phyloP scores from a whole-genome alignment of 306 rosid genomes.

The Acmispon strigosus region DNA sequence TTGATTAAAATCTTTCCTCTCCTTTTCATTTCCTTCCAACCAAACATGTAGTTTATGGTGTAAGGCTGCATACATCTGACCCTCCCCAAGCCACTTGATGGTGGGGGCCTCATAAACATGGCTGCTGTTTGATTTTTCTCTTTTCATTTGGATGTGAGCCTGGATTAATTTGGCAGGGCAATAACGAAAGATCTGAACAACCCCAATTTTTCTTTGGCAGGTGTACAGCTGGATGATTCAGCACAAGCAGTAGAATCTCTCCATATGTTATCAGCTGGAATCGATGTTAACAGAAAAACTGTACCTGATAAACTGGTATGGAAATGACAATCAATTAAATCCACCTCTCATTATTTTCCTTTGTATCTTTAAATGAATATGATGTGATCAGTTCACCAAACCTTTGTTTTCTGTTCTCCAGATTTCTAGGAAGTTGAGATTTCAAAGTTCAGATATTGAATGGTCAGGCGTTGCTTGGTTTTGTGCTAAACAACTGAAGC shows the following conservation, averaged over 20 bases:
- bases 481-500: constrained; percentile 80
- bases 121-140: not conserved
- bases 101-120: not conserved
- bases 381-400: not conserved
- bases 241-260: constrained; percentile 26
- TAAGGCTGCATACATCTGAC: not conserved
- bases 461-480: constrained; percentile 70
- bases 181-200: not conserved
- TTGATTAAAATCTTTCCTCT: too few relatives aligned
- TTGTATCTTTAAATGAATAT: not conserved
- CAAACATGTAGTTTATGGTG: not conserved
- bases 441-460: constrained; percentile 53
- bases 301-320: constrained; percentile 58
- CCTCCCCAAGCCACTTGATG: not conserved
- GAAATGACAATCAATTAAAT: not conserved
- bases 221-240: constrained; percentile 31
- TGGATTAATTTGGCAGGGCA: not conserved
- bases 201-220: constrained; percentile 35
- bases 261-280: constrained; percentile 25
- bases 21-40: too few relatives aligned
- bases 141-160: not conserved
- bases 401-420: constrained; percentile 27
- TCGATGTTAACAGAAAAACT: constrained; percentile 20
- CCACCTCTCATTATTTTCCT: constrained; percentile 1
- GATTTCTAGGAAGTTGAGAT: constrained; percentile 60